Evolutionary conservation across 768 basidiomycete genomes (phyloP).

Genomic region (Clathrus columnatus): DNA sequence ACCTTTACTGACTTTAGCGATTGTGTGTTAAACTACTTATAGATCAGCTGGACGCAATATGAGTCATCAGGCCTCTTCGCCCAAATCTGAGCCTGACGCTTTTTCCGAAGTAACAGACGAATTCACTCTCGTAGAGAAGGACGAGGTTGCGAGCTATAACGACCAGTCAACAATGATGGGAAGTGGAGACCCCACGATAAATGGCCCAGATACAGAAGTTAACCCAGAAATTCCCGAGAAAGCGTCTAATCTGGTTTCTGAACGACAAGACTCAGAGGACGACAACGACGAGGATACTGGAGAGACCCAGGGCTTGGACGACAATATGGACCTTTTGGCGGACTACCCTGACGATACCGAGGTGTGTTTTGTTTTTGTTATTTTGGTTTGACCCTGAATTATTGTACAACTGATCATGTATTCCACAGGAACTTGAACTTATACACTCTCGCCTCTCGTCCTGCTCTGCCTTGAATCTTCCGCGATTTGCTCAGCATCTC

Average conservation of each 20-base stretch:
- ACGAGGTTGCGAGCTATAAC: neutral
- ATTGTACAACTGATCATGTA: too few relatives aligned
- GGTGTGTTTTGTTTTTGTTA: slow-evolving; percentile 37
- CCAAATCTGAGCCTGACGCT: neutral
- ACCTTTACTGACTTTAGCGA: too few relatives aligned
- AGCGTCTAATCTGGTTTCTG: neutral
- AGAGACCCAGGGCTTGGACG: slow-evolving; percentile 14
- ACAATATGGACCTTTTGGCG: slow-evolving; percentile 50
- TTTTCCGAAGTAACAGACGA: slow-evolving; percentile 1
- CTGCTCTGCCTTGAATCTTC: slow-evolving; percentile 42
- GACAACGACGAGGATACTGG: slow-evolving; percentile 30
- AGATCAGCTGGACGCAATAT: neutral
- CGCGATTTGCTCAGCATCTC: slow-evolving; percentile 61
- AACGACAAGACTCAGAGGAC: slow-evolving; percentile 37
- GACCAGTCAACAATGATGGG: neutral
- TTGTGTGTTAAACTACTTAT: neutral
- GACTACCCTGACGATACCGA: slow-evolving; percentile 81
- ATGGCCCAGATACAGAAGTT: too few relatives aligned
- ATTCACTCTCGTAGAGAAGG: slow-evolving; percentile 1
- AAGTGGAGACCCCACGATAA: neutral
- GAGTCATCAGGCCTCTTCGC: neutral
- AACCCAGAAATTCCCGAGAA: neutral
- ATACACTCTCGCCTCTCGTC: slow-evolving; percentile 71
- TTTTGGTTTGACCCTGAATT: too few relatives aligned
- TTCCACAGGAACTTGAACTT: slow-evolving; percentile 71